Evolutionary conservation across 2,329 filamentous ascomycete species (phyloP).

Genomic region (Claviceps fusiformis): DNA sequence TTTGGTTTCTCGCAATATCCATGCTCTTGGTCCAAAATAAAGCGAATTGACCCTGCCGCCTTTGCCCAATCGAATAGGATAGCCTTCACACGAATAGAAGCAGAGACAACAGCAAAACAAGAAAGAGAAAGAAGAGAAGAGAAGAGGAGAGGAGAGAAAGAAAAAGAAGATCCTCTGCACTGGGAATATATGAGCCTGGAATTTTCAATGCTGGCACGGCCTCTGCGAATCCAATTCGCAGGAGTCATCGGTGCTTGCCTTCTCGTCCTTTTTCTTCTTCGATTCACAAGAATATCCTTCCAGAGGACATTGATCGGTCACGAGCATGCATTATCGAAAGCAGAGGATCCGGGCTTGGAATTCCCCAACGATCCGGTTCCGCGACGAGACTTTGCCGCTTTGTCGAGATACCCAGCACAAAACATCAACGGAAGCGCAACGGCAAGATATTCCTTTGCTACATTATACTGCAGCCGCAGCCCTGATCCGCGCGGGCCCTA

Average conservation of each 20-base stretch:
- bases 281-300: neutral
- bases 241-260: neutral
- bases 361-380: conserved; percentile 1
- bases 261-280: neutral
- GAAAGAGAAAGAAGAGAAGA: neutral
- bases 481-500: neutral
- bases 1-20: too few relatives aligned
- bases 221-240: neutral
- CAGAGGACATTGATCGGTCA: neutral
- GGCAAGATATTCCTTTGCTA: neutral
- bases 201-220: neutral
- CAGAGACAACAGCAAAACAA: neutral
- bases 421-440: neutral
- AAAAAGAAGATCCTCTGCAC: neutral
- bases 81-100: neutral
- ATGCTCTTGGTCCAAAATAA: too few relatives aligned
- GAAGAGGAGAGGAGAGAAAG: too few relatives aligned
- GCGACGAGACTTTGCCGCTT: neutral
- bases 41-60: too few relatives aligned
- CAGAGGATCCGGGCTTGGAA: neutral
- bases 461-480: conserved; percentile 1
- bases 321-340: neutral
- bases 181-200: too few relatives aligned
- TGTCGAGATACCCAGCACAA: conserved; percentile 1
- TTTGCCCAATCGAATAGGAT: too few relatives aligned